phyloP scores from a whole-genome alignment of 2,329 filamentous ascomycete species.

The Penicillium sp. region DNA sequence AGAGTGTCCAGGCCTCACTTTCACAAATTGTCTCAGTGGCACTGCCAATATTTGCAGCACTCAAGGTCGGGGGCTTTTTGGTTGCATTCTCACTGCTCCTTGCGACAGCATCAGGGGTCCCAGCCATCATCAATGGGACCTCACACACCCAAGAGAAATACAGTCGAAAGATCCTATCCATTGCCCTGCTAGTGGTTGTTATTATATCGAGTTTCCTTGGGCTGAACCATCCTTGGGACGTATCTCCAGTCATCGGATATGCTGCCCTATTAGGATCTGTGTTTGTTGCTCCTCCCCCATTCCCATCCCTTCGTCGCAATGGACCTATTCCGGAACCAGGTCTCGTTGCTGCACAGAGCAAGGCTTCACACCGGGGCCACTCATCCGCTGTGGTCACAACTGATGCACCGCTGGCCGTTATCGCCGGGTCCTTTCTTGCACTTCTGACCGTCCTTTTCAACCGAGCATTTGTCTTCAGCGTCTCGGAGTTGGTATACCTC shows the following conservation, averaged over 20 bases:
- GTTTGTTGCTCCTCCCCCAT: slow-evolving; percentile 51
- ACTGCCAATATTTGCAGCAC: slow-evolving; percentile 57
- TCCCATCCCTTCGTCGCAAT: slow-evolving; percentile 29
- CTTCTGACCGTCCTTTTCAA: slow-evolving; percentile 27
- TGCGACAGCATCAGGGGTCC: slow-evolving; percentile 48
- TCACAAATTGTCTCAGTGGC: slow-evolving; percentile 44
- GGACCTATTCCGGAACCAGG: slow-evolving; percentile 24
- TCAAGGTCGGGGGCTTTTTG: slow-evolving; percentile 56
- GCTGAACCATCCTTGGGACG: slow-evolving; percentile 34
- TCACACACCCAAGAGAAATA: slow-evolving; percentile 22
- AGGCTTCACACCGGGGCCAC: slow-evolving; percentile 7
- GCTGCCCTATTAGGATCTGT: slow-evolving; percentile 48
- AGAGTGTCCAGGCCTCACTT: slow-evolving; percentile 23
- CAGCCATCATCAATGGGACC: slow-evolving; percentile 22
- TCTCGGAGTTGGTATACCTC: slow-evolving; percentile 27
- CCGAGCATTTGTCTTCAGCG: slow-evolving; percentile 21
- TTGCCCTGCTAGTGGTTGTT: slow-evolving; percentile 26
- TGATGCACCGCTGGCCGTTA: slow-evolving; percentile 31
- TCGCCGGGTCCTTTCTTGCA: slow-evolving; percentile 29
- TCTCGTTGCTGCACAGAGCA: slow-evolving; percentile 22
- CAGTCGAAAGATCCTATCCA: slow-evolving; percentile 30
- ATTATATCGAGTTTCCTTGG: slow-evolving; percentile 31
- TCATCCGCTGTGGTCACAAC: slow-evolving; percentile 20
- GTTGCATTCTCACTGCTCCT: slow-evolving; percentile 54
- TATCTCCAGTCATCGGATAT: slow-evolving; percentile 49